Conservation (phyloP, 257 asterid species). For the Fraxinus pennsylvanica region DNA sequence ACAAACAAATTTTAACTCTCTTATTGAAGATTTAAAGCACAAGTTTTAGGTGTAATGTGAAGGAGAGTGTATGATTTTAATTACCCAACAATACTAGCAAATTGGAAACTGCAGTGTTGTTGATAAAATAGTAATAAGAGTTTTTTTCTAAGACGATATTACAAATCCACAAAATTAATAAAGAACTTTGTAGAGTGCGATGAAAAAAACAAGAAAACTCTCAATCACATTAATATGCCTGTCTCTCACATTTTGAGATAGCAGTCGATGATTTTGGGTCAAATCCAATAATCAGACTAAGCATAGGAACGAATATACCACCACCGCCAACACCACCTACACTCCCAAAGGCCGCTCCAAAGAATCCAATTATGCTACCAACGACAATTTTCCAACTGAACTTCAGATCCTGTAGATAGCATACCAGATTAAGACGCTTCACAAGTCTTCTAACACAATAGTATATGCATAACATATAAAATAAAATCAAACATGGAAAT, state of each 20-base stretch:
- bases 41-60: no score
- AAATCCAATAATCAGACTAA: slow-evolving; percentile 76
- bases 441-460: neutral
- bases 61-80: no score
- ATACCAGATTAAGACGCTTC: neutral
- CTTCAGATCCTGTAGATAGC: slow-evolving; percentile 61
- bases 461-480: neutral
- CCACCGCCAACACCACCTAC: slow-evolving; percentile 99
- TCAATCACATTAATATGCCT: neutral
- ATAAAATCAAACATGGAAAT: neutral
- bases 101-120: neutral
- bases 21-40: neutral
- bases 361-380: slow-evolving; percentile 86
- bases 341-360: slow-evolving; percentile 97
- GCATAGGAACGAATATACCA: slow-evolving; percentile 97
- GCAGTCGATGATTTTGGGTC: slow-evolving; percentile 96
- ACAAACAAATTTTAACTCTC: neutral
- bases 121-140: neutral
- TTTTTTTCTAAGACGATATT: no score
- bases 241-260: slow-evolving; percentile 82
- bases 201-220: neutral
- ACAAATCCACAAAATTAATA: slow-evolving; percentile 2
- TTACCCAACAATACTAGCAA: neutral
- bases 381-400: slow-evolving; percentile 72
- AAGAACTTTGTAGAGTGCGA: neutral